phyloP scores from a whole-genome alignment of 768 basidiomycete species.

The Trametes coccinea region DNA sequence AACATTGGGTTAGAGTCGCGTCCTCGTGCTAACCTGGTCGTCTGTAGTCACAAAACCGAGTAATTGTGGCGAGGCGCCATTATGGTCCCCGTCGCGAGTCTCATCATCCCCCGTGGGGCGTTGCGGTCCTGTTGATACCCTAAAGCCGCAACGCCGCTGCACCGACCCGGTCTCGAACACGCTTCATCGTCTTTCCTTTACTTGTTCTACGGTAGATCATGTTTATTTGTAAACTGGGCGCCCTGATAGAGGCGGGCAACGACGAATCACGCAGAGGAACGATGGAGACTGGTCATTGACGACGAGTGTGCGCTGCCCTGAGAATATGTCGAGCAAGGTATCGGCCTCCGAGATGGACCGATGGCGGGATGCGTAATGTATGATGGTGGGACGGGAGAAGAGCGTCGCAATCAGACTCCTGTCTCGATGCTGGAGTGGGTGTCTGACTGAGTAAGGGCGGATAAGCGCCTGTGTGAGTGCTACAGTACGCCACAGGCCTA shows the following conservation, averaged over 20 bases:
- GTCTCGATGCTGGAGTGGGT: background rate
- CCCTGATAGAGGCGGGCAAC: constrained; percentile 2
- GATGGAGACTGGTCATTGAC: constrained; percentile 8
- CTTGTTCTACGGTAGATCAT: constrained; percentile 19
- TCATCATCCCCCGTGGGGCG: constrained; percentile 6
- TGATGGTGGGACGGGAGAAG: background rate
- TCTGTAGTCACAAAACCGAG: constrained; percentile 37
- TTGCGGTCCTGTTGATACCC: constrained; percentile 24
- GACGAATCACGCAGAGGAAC: constrained; percentile 12
- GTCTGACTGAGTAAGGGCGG: background rate
- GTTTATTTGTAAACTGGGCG: constrained; percentile 23
- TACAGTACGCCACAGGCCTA: background rate
- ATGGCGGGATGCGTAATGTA: background rate
- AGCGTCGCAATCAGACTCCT: background rate
- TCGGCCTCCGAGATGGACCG: background rate
- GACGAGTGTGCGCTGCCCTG: background rate
- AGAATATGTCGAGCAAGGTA: background rate
- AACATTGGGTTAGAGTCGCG: background rate
- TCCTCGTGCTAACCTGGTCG: background rate
- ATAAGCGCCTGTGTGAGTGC: background rate
- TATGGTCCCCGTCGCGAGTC: background rate
- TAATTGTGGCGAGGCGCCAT: constrained; percentile 23
- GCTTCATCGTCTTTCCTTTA: constrained; percentile 17
- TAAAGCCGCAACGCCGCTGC: constrained; percentile 15
- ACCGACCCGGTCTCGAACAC: background rate